Evolutionary conservation across 139 green algal species (phyloP), one percentile per base, ranked within the genome.

Genomic region (Tetradesmus lagerheimii): DNA sequence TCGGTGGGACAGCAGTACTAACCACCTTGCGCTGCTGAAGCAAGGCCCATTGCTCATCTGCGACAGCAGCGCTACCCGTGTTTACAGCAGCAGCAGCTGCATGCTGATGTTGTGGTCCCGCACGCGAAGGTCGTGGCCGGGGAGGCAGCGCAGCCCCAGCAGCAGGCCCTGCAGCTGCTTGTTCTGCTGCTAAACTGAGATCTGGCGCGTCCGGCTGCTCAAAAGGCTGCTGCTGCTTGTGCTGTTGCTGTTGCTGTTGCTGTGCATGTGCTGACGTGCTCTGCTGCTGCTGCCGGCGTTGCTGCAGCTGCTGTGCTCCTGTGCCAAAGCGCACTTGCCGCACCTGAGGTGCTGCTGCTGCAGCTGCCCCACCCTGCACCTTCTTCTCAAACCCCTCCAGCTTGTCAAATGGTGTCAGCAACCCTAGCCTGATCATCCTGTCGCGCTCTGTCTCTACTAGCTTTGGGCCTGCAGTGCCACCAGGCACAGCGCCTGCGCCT

Each of bases 381-480:
- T 89, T 87, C 14, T 93, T 90, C 80, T 98, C 97, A 91, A 97
- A 98, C 25, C 97, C 97, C 0, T 94, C 91, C 57, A 99, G 88
- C 1, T 79, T 85, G 81, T 97, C 96, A 93, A 99, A 99, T 2
- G 97, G 97, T 0, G 97, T 99, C 29, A 99, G 86, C 25, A 98
- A 91, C 6, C 97, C 97, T 85, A 94, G 88, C 0, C 97, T 92
- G 80, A 99, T 98, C 15, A 98, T 89, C 1, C 95, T 90, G 87
- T 99, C 97, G 0, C 96, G 83, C 89, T 98, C 96, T 4, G 96
- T 98, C 92, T 98, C 97, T 37, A 97, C 94, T 57, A 98, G 79
- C 5, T 66, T 71, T 4, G 43, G 41, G 39, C 47, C 74, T 38
- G 74, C 74, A 79, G 15, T 16, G 34, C 6, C 87, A 41, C 6